Conservation (phyloP, 2,329 filamentous ascomycete species). For the Penicillium fuscoglaucum region DNA sequence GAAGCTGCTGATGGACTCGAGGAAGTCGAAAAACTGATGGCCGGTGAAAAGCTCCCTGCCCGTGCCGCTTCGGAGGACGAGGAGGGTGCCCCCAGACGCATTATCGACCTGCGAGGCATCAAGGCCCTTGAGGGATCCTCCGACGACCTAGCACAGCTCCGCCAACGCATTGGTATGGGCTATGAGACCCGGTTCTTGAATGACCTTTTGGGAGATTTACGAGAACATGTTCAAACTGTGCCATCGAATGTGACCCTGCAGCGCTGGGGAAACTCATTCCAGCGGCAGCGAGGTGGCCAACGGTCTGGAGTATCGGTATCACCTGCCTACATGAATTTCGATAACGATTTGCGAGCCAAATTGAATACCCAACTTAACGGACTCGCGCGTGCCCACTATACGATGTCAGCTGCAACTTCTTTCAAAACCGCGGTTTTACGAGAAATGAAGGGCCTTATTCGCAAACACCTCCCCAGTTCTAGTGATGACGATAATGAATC, state of each 20-base stretch:
- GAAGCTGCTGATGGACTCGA: slow-evolving; percentile 76
- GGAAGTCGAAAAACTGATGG: slow-evolving; percentile 74
- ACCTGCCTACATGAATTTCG: slow-evolving; percentile 76
- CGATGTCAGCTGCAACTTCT: slow-evolving; percentile 74
- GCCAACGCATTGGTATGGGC: slow-evolving; percentile 78
- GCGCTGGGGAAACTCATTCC: slow-evolving; percentile 78
- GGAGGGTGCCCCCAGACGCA: slow-evolving; percentile 32
- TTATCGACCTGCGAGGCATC: slow-evolving; percentile 72
- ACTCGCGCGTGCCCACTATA: slow-evolving; percentile 76
- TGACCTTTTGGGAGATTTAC: slow-evolving; percentile 74
- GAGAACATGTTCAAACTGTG: slow-evolving; percentile 74
- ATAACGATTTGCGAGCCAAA: slow-evolving; percentile 67
- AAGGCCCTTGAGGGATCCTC: slow-evolving; percentile 78
- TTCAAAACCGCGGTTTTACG: slow-evolving; percentile 82
- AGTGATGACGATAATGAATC: slow-evolving; percentile 93
- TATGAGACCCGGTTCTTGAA: slow-evolving; percentile 81
- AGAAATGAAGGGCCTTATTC: slow-evolving; percentile 83
- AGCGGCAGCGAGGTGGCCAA: slow-evolving; percentile 68
- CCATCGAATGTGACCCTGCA: slow-evolving; percentile 72
- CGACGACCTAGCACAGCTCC: slow-evolving; percentile 72
- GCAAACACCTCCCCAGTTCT: slow-evolving; percentile 83
- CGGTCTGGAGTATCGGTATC: slow-evolving; percentile 66
- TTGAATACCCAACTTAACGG: slow-evolving; percentile 73
- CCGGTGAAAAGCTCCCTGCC: slow-evolving; percentile 61
- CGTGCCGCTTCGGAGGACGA: slow-evolving; percentile 30